A percentile compares a stretch with the other conserved stretches of the same genome.
These are phyloP conservation scores for Pouteria glomerata DNA, from an alignment of 148 eudicot species.

Conservation along the genomic window DNA sequence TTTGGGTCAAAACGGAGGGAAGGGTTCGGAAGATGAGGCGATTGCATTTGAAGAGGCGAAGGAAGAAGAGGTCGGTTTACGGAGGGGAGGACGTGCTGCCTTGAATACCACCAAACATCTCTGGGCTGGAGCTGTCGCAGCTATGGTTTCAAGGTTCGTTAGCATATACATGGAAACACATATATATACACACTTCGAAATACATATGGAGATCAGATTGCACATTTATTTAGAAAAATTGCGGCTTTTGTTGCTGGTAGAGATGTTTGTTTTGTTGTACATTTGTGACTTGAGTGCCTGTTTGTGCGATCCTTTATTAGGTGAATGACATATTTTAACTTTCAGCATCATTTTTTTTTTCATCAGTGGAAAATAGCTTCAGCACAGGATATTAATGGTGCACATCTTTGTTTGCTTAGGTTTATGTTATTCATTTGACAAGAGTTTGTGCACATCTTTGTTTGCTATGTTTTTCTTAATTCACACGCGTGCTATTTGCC, in stretches of 20 bases:
- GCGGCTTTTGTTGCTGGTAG: not conserved
- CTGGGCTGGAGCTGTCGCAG: constrained; percentile 97
- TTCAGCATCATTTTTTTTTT: not conserved
- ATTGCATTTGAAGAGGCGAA: constrained; percentile 21
- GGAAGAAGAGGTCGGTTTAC: constrained; percentile 19
- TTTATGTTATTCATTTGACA: not conserved
- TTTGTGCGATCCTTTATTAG: not conserved
- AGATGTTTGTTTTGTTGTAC: not conserved
- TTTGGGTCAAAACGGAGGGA: constrained; percentile 37
- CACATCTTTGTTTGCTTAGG: not conserved
- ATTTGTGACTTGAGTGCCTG: not conserved
- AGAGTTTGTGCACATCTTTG: not conserved
- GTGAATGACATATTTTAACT: not conserved
- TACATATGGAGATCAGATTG: not conserved
- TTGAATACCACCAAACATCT: constrained; percentile 81
- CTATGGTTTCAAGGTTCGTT: constrained; percentile 80
- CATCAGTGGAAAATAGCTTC: constrained; percentile 3
- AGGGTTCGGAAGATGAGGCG: constrained; percentile 24
- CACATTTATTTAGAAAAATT: not conserved
- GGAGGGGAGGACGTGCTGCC: constrained; percentile 41
- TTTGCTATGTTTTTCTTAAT: not conserved
- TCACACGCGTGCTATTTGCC: not conserved
- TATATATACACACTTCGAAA: not conserved
- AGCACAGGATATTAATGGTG: not conserved
- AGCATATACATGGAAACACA: not conserved